Conservation (phyloP, 352 stramenopile species). For the Thraustotheca clavata region DNA sequence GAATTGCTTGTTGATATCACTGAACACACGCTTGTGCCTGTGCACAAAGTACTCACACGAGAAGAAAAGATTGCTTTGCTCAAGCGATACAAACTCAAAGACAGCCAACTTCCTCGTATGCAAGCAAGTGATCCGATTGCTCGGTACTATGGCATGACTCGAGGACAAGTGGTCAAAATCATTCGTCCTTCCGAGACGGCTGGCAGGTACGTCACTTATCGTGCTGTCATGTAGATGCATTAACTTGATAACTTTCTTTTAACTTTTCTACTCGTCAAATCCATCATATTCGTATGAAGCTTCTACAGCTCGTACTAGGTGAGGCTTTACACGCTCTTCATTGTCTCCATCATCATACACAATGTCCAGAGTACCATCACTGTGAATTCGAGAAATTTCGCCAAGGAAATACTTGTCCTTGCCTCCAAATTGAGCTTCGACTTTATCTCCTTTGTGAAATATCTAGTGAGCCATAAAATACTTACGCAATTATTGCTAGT, state of each 20-base stretch:
- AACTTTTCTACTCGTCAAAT: not conserved
- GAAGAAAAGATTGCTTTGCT: conserved; percentile 98
- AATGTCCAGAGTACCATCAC: conserved; percentile 50
- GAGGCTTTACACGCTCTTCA: not conserved
- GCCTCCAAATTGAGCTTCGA: conserved; percentile 57
- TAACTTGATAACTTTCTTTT: not conserved
- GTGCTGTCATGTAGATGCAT: conserved; percentile 98
- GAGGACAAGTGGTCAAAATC: conserved; percentile 99
- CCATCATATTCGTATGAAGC: too few relatives aligned
- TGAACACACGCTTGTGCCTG: conserved; percentile 97
- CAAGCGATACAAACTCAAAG: conserved; percentile 98
- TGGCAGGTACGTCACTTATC: conserved; percentile 99
- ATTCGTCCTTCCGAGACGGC: conserved; percentile 98
- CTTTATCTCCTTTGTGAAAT: conserved; percentile 29
- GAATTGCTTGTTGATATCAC: conserved; percentile 99
- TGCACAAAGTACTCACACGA: conserved; percentile 95
- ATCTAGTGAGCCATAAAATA: too few relatives aligned
- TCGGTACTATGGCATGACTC: conserved; percentile 94
- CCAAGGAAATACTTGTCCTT: conserved; percentile 39
- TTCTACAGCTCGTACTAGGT: too few relatives aligned
- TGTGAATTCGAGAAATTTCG: conserved; percentile 37
- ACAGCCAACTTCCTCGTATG: conserved; percentile 98
- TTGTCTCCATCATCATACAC: conserved; percentile 8
- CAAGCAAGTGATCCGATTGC: conserved; percentile 98
- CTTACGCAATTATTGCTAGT: too few relatives aligned